These are phyloP conservation scores for Xylariaceae sp. DNA, from an alignment of 2,329 filamentous ascomycete genomes.

Conservation along the genomic window DNA sequence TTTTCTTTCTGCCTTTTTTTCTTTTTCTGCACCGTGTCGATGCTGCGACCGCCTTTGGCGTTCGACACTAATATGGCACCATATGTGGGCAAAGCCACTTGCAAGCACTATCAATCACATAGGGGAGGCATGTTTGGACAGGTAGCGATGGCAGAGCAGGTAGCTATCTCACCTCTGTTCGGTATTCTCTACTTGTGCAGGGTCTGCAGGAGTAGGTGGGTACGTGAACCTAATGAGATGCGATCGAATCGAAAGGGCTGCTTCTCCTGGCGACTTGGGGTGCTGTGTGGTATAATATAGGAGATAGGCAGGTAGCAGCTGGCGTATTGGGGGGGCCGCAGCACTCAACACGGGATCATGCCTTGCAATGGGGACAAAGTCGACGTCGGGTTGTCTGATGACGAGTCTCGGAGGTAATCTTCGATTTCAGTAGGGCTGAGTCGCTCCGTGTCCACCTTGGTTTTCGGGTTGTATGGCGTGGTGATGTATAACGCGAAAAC, in stretches of 20 bases:
- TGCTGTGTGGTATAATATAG: neutral
- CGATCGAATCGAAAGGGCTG: slow-evolving; percentile 9
- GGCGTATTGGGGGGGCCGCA: slow-evolving; percentile 6
- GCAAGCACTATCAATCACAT: slow-evolving; percentile 10
- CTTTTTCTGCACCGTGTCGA: slow-evolving; percentile 19
- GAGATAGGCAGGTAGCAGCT: neutral
- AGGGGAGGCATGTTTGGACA: neutral
- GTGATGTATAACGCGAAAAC: neutral
- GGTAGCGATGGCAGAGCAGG: neutral
- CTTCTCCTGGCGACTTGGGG: slow-evolving; percentile 3
- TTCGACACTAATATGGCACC: slow-evolving; percentile 10
- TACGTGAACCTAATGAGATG: slow-evolving; percentile 7
- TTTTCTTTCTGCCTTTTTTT: slow-evolving; percentile 3
- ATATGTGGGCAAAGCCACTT: slow-evolving; percentile 17
- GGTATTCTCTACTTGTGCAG: neutral
- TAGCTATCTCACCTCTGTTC: slow-evolving; percentile 19
- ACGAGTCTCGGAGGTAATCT: slow-evolving; percentile 21
- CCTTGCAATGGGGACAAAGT: slow-evolving; percentile 12
- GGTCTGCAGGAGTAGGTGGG: neutral
- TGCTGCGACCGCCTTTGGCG: slow-evolving; percentile 12
- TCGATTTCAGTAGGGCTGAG: slow-evolving; percentile 20
- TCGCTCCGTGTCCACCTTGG: slow-evolving; percentile 16
- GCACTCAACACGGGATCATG: slow-evolving; percentile 10
- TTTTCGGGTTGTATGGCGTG: neutral
- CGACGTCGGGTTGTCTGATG: slow-evolving; percentile 13